phyloP scores from a whole-genome alignment of 176 grass and related monocot species.

The Triticum turgidum region DNA sequence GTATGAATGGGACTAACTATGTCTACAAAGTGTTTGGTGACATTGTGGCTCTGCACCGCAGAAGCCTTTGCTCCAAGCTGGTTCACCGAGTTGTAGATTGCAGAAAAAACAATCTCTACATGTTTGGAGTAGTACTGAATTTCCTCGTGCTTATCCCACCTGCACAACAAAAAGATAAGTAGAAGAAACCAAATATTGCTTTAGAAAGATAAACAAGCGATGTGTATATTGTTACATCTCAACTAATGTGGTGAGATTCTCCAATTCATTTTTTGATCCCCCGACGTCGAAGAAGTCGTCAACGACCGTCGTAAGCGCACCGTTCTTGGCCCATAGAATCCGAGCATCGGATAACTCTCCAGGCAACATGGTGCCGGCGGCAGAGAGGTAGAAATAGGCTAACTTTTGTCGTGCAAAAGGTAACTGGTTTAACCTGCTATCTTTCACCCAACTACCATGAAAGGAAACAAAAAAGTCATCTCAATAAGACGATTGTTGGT shows the following conservation, averaged over 20 bases:
- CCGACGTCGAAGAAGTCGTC: slow-evolving; percentile 72
- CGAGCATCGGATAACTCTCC: slow-evolving; percentile 52
- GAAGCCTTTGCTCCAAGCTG: slow-evolving; percentile 46
- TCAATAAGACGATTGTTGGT: neutral
- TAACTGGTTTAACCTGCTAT: slow-evolving; percentile 54
- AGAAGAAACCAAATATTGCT: neutral
- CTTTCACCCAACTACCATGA: slow-evolving; percentile 60
- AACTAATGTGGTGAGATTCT: slow-evolving; percentile 49
- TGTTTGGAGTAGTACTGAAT: slow-evolving; percentile 47
- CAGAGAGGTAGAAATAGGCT: slow-evolving; percentile 56
- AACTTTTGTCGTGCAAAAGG: slow-evolving; percentile 61
- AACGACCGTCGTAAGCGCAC: slow-evolving; percentile 39
- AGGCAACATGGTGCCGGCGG: slow-evolving; percentile 52
- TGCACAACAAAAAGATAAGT: neutral
- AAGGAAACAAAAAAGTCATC: neutral
- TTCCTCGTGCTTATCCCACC: slow-evolving; percentile 55
- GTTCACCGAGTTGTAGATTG: slow-evolving; percentile 42
- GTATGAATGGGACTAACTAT: neutral
- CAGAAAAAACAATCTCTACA: slow-evolving; percentile 57
- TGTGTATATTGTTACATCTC: slow-evolving; percentile 39
- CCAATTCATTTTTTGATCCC: slow-evolving; percentile 54
- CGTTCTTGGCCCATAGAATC: slow-evolving; percentile 51
- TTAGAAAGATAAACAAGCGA: neutral
- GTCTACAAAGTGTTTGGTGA: slow-evolving; percentile 41
- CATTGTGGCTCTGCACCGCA: slow-evolving; percentile 32